Percentiles rank a stretch among this genome's conserved stretches.
Conservation (phyloP, 73 alveolate species). For the Paramecium caudatum region DNA sequence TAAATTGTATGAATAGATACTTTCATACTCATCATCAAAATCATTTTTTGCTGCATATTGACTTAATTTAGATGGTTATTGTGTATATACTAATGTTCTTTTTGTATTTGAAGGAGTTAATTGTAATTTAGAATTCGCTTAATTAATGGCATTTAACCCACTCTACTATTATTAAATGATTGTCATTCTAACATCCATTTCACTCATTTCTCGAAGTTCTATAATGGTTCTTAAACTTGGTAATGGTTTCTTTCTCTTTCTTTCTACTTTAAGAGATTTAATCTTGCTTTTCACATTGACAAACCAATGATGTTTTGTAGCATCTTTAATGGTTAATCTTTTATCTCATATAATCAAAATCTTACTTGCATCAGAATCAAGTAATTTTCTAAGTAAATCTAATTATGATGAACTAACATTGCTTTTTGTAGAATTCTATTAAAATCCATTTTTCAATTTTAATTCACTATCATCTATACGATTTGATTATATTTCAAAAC, state of each 20-base stretch:
- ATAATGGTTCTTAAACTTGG: slow-evolving; percentile 58
- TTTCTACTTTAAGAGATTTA: slow-evolving; percentile 54
- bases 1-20: not conserved
- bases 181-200: slow-evolving; percentile 69
- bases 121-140: slow-evolving; percentile 6
- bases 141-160: slow-evolving; percentile 11
- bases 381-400: slow-evolving; percentile 45
- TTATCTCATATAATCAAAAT: slow-evolving; percentile 25
- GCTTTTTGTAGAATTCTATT: not conserved
- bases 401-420: slow-evolving; percentile 38
- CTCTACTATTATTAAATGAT: slow-evolving; percentile 43
- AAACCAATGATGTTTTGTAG: slow-evolving; percentile 71
- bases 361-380: slow-evolving; percentile 36
- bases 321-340: slow-evolving; percentile 63
- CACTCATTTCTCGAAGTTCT: slow-evolving; percentile 59
- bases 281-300: slow-evolving; percentile 61
- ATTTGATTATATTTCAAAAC: slow-evolving; percentile 23
- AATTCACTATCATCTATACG: slow-evolving; percentile 26
- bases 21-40: slow-evolving; percentile 67
- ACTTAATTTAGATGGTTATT: slow-evolving; percentile 25
- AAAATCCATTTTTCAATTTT: slow-evolving; percentile 8
- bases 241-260: slow-evolving; percentile 66
- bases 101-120: slow-evolving; percentile 35
- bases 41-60: slow-evolving; percentile 23
- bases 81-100: not conserved